Conservation (phyloP, 768 basidiomycete genomes). For the Tulasnella sp. region DNA sequence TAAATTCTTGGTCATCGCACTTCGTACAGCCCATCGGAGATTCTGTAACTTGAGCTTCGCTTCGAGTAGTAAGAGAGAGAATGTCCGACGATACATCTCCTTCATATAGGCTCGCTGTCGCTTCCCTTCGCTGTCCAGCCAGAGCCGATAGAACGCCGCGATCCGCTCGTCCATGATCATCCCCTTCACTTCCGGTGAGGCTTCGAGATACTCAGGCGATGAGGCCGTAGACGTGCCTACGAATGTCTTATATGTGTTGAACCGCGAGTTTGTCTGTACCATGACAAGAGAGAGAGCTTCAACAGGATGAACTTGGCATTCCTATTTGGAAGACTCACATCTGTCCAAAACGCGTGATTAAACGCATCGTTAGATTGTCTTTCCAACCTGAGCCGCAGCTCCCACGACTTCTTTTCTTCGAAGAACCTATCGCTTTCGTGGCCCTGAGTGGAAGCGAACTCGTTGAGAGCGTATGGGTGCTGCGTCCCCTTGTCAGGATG, state of each 20-base stretch:
- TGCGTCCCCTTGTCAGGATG: constrained; percentile 14
- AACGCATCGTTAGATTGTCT: constrained; percentile 63
- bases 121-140: constrained; percentile 58
- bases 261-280: constrained; percentile 65
- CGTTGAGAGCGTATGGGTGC: constrained; percentile 71
- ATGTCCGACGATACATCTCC: constrained; percentile 59
- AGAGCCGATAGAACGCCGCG: constrained; percentile 61
- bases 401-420: constrained; percentile 31
- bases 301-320: constrained; percentile 7
- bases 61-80: constrained; percentile 45
- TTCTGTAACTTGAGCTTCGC: constrained; percentile 44
- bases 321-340: constrained; percentile 44
- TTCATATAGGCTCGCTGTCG: constrained; percentile 49
- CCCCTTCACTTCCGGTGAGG: constrained; percentile 44
- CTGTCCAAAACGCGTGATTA: constrained; percentile 71
- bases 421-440: constrained; percentile 24
- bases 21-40: constrained; percentile 5
- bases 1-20: neutral
- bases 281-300: neutral
- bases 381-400: constrained; percentile 54
- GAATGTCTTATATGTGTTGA: constrained; percentile 55
- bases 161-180: constrained; percentile 36
- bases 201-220: constrained; percentile 37
- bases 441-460: constrained; percentile 39
- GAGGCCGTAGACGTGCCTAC: constrained; percentile 37